Base-by-base conservation (phyloP, 176 grass and related monocot species). In the Zea luxurians region DNA sequence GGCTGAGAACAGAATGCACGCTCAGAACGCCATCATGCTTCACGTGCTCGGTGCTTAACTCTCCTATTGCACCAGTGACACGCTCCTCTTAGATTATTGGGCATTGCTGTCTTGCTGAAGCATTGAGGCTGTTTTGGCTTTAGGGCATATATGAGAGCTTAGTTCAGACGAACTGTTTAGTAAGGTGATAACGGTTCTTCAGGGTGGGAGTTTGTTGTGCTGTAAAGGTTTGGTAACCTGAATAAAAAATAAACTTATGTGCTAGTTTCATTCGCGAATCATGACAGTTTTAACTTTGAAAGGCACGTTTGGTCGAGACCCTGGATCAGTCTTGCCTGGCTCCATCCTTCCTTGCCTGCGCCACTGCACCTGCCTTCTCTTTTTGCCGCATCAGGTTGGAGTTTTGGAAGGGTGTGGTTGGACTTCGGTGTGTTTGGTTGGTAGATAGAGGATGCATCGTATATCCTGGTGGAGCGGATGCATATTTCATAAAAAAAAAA, bases 21-120 rank as follows among this genome's bases (percentile, higher is more conserved):
- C 96, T 5, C 96, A 99, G 64, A 93, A 95, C 48, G 96, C 96
- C 38, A 87, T 99, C 71, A 95, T 99, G 92, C 92, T 99, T 64
- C 92, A 99, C 18, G 71, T 93, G 34, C 65, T 99, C 15, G 96
- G 96, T 1, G 85, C 74, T 66, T 90, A 79, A 75, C 60, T 17
- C 5, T 34, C 41, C 15, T 52, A 12, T 53, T 27, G 48, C 20
- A 34, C 34, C 10, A 60, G 4, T 11, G 11, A 68, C 16, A 45
- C 42, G 77, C 43, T 13, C 40, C 47, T 75, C 16, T 17, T 65
- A 21, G 64, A 80, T 66, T 71, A 27, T 27, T 27, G 27, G 27
- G 27, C 27, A 27, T 27, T 50, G n/a, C 27, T 27, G 27, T 27
- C 27, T 27, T 27, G 27, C 48, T 6, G 35, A 63, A 44, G 37